These are phyloP conservation scores for Vigna radiata DNA, from an alignment of 306 rosid genomes.

Conservation along the genomic window DNA sequence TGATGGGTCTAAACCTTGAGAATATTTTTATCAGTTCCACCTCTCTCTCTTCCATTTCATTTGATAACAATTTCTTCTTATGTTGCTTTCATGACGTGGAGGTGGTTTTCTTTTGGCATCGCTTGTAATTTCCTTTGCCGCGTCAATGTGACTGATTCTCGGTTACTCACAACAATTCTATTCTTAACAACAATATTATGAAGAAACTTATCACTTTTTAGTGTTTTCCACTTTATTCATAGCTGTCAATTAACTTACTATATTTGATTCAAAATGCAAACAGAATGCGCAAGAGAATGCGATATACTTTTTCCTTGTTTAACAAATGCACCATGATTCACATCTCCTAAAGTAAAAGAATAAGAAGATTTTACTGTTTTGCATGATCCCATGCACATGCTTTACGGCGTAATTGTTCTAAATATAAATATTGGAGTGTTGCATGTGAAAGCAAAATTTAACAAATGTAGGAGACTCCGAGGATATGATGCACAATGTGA, in stretches of 20 bases:
- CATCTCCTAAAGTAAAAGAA: background rate
- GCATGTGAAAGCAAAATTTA: conserved; percentile 50
- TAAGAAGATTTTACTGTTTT: conserved; percentile 24
- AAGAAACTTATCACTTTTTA: background rate
- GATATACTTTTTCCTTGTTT: conserved; percentile 35
- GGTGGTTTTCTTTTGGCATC: conserved; percentile 20
- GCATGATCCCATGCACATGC: conserved; percentile 41
- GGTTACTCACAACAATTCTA: conserved; percentile 15
- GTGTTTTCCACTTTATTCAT: conserved; percentile 33
- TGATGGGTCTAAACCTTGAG: conserved; percentile 38
- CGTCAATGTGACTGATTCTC: conserved; percentile 49
- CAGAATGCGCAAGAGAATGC: conserved; percentile 22
- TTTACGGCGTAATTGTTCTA: conserved; percentile 23
- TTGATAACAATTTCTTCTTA: conserved; percentile 47
- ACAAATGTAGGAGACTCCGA: conserved; percentile 26
- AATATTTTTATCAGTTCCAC: conserved; percentile 23
- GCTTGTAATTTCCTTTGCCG: conserved; percentile 33
- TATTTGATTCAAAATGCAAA: conserved; percentile 33
- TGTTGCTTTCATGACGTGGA: conserved; percentile 48
- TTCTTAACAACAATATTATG: background rate
- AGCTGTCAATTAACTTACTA: conserved; percentile 42
- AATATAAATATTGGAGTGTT: conserved; percentile 37
- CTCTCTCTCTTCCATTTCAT: conserved; percentile 35
- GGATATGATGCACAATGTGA: conserved; percentile 34
- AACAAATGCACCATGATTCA: conserved; percentile 18